phyloP scores from a whole-genome alignment of 2,329 filamentous ascomycete genomes.

The Tolypocladium endophyticum region DNA sequence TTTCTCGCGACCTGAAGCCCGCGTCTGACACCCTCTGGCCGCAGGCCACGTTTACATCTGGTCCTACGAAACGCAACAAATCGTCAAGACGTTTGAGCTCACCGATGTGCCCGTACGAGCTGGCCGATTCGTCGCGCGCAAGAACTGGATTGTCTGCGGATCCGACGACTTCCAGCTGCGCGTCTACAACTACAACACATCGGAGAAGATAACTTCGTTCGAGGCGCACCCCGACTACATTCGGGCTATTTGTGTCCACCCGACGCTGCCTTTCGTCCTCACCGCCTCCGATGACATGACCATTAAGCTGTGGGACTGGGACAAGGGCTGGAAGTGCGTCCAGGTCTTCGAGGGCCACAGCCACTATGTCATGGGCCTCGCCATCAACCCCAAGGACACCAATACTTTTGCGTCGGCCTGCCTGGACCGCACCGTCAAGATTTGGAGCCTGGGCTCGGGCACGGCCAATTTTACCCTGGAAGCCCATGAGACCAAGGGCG shows the following conservation, averaged over 20 bases:
- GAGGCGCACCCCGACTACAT: constrained; percentile 99
- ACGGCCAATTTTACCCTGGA: constrained; percentile 94
- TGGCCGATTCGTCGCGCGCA: constrained; percentile 89
- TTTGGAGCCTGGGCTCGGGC: constrained; percentile 91
- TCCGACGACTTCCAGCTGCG: constrained; percentile 83
- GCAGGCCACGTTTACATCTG: constrained; percentile 96
- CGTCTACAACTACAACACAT: constrained; percentile 99
- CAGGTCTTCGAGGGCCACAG: constrained; percentile 94
- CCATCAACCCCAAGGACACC: constrained; percentile 96
- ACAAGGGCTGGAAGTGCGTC: constrained; percentile 95
- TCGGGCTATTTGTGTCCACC: constrained; percentile 89
- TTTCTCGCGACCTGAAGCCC: constrained; percentile 2
- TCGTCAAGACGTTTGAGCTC: constrained; percentile 97
- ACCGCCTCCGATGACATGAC: constrained; percentile 98
- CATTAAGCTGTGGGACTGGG: constrained; percentile 98
- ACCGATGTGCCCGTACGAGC: constrained; percentile 97
- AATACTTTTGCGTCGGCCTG: constrained; percentile 89
- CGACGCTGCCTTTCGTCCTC: constrained; percentile 87
- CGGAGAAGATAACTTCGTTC: constrained; percentile 94
- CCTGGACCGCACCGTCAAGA: constrained; percentile 92
- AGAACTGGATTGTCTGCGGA: constrained; percentile 98
- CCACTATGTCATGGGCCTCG: constrained; percentile 92
- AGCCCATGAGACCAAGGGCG: constrained; percentile 92
- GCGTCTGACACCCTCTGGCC: constrained; percentile 1
- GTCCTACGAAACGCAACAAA: constrained; percentile 93